phyloP scores from a whole-genome alignment of 2,329 filamentous ascomycete species.

The Dothiorella sarmentorum region DNA sequence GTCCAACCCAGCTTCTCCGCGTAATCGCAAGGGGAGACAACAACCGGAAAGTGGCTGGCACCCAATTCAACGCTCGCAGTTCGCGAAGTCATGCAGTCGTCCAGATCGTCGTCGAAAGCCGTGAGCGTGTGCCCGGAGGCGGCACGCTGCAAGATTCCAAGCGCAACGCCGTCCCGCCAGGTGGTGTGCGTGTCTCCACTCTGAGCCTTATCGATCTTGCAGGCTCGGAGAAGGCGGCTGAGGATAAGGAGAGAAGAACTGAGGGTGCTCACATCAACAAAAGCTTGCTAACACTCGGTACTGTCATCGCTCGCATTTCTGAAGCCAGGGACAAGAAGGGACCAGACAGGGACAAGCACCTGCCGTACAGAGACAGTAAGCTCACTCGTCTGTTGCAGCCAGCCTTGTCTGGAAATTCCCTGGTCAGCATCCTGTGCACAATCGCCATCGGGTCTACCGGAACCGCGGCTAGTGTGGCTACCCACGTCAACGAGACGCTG shows the following conservation, averaged over 20 bases:
- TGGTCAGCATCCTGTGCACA: constrained; percentile 96
- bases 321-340: constrained; percentile 84
- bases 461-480: constrained; percentile 66
- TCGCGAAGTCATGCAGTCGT: constrained; percentile 98
- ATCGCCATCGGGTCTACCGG: constrained; percentile 82
- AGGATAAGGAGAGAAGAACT: constrained; percentile 87
- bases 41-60: constrained; percentile 84
- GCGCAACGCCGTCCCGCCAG: constrained; percentile 53
- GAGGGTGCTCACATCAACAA: constrained; percentile 99
- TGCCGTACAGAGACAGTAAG: constrained; percentile 97
- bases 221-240: constrained; percentile 92
- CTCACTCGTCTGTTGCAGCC: constrained; percentile 89
- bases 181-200: constrained; percentile 91
- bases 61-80: constrained; percentile 93
- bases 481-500: constrained; percentile 80
- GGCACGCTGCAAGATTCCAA: constrained; percentile 41
- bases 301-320: constrained; percentile 89
- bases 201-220: constrained; percentile 94
- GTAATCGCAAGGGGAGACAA: constrained; percentile 95
- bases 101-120: constrained; percentile 95
- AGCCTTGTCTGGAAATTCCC: constrained; percentile 85
- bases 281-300: constrained; percentile 89
- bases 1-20: constrained; percentile 86
- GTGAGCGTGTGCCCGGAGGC: constrained; percentile 70
- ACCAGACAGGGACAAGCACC: constrained; percentile 80